Conservation (phyloP, 2,329 filamentous ascomycete genomes). For the Ophiostoma sp. region DNA sequence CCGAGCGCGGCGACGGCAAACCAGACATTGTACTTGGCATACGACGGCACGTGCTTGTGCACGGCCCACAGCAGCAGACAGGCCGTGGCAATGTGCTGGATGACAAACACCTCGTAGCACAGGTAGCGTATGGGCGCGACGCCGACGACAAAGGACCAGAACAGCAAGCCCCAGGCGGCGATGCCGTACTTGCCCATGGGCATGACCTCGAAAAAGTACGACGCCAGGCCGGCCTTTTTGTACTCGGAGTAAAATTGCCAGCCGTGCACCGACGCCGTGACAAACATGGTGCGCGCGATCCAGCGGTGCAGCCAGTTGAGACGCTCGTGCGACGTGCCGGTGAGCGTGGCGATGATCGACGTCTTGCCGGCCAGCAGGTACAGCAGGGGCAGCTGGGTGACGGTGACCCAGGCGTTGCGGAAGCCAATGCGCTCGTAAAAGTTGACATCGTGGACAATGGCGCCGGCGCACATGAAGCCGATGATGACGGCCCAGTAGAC, state of each 20-base stretch:
- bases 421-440: constrained; percentile 63
- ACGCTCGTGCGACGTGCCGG: constrained; percentile 61
- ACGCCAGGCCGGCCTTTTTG: constrained; percentile 54
- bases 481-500: constrained; percentile 56
- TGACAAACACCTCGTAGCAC: constrained; percentile 64
- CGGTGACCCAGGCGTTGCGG: constrained; percentile 61
- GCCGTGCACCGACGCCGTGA: constrained; percentile 64
- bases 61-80: constrained; percentile 58
- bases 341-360: constrained; percentile 54
- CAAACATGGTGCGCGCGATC: constrained; percentile 63
- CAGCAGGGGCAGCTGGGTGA: constrained; percentile 59
- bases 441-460: constrained; percentile 47
- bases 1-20: constrained; percentile 58
- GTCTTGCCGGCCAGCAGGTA: constrained; percentile 58
- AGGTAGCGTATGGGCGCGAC: constrained; percentile 60
- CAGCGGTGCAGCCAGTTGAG: constrained; percentile 71
- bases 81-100: constrained; percentile 61
- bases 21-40: constrained; percentile 60
- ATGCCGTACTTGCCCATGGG: constrained; percentile 62
- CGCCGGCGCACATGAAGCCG: constrained; percentile 51
- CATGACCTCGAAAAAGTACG: constrained; percentile 55
- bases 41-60: constrained; percentile 56
- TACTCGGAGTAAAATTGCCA: constrained; percentile 64
- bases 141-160: constrained; percentile 61
- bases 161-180: constrained; percentile 59